Conservation (phyloP, 805 yeast species). For the Clavispora phyllophila region DNA sequence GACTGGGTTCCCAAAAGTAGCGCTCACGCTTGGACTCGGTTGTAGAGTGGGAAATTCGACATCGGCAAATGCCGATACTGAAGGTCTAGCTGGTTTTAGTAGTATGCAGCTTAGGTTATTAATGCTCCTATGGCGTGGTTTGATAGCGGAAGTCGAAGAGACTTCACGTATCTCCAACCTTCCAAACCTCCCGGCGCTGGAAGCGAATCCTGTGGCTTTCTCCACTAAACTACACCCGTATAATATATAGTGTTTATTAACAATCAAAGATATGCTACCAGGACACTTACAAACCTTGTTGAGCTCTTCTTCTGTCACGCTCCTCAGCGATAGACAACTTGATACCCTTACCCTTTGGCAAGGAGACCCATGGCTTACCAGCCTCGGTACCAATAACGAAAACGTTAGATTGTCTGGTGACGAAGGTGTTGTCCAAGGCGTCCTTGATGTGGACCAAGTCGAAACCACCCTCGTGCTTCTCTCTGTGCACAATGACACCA, state of each 20-base stretch:
- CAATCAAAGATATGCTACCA: constrained; percentile 22
- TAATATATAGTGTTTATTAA: constrained; percentile 2
- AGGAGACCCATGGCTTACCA: constrained; percentile 87
- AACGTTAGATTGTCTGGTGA: constrained; percentile 90
- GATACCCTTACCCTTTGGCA: constrained; percentile 99
- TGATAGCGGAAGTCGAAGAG: too few species aligned
- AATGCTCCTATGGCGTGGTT: too few species aligned
- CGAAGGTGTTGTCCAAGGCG: constrained; percentile 89
- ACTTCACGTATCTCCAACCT: too few species aligned
- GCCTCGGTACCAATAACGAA: constrained; percentile 89
- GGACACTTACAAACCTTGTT: constrained; percentile 41
- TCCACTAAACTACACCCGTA: too few species aligned
- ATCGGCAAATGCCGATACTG: too few species aligned
- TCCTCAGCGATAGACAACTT: constrained; percentile 93
- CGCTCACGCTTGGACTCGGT: too few species aligned
- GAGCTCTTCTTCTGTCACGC: constrained; percentile 97
- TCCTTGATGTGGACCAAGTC: constrained; percentile 97
- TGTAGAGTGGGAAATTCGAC: too few species aligned
- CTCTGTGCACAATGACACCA: constrained; percentile 94
- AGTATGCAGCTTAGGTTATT: too few species aligned
- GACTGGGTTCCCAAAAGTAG: too few species aligned
- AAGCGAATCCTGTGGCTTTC: too few species aligned
- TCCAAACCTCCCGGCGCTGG: too few species aligned
- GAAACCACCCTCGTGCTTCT: constrained; percentile 97
- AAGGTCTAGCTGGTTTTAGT: too few species aligned